Percentiles rank a stretch among this genome's conserved stretches.
phyloP scores from a whole-genome alignment of 805 yeast species.

The Saturnispora sanitii region DNA sequence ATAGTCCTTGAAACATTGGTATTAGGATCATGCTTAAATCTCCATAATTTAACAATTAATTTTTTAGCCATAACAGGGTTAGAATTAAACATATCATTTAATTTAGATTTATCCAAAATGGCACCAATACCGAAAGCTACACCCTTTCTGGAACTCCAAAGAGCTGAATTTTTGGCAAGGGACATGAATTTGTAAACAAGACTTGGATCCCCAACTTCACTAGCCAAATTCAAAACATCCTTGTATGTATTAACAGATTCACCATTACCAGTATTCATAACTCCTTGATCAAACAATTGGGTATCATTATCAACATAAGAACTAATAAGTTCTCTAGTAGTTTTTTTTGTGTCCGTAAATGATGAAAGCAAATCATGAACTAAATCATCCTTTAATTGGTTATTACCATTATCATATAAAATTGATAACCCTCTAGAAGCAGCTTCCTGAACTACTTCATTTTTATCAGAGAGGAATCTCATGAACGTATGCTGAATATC shows the following conservation, averaged over 20 bases:
- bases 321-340: conserved; percentile 35
- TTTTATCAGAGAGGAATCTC: conserved; percentile 69
- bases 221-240: conserved; percentile 78
- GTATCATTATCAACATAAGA: conserved; percentile 75
- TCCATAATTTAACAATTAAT: conserved; percentile 70
- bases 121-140: conserved; percentile 89
- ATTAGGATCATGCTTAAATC: conserved; percentile 82
- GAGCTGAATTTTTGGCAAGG: conserved; percentile 71
- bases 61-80: conserved; percentile 46
- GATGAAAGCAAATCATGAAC: conserved; percentile 65
- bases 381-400: conserved; percentile 56
- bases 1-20: conserved; percentile 66
- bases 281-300: conserved; percentile 75
- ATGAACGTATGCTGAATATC: conserved; percentile 66
- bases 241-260: conserved; percentile 85
- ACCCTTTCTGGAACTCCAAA: conserved; percentile 92
- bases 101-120: conserved; percentile 66
- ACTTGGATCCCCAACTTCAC: conserved; percentile 93
- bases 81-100: conserved; percentile 49
- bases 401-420: conserved; percentile 68
- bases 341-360: conserved; percentile 58
- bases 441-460: conserved; percentile 83
- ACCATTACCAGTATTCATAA: conserved; percentile 69
- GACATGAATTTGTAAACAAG: conserved; percentile 92
- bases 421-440: conserved; percentile 84